Base-by-base conservation (phyloP, 164 flowering plant species). In the Stephania yunnanensis region DNA sequence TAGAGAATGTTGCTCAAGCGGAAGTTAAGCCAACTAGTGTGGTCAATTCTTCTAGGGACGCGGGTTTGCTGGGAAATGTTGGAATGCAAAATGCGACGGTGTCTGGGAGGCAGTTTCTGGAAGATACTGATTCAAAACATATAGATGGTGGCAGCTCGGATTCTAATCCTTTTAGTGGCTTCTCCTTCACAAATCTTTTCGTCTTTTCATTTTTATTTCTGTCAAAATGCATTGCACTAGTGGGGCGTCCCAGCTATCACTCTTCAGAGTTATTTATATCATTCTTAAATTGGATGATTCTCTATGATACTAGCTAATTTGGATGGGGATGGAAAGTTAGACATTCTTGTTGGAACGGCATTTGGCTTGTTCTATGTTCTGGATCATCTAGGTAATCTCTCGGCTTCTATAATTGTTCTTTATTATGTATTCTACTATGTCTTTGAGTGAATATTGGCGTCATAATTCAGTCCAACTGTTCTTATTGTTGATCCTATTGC, bases 291-390 rank as follows among this genome's bases (percentile, higher is more conserved):
- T 71, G 31, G 44, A 50, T 50, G 6, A 22, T 71, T 48, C 66
- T 19, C 19, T 73, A 68, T 46, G 13, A 48, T 74, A 19, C 31
- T 30, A 31, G 20, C 22, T 46, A 48, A 96, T 84, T 86, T 96
- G 86, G 98, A 96, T 83, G 97, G 97, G 73, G 98, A 96, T 85
- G 98, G 99, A 75, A 82, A 92, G 61, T 73, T 96, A 87, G 99
- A 96, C 85, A 94, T 96, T 79, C 87, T 96, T 75, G 88, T 96
- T 68, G 99, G 99, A 71, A 96, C 99, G 75, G 91, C 98, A 46
- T 96, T 76, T 86, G 99, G 99, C 77, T 80, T 92, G 80, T 90
- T 96, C 77, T 96, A 96, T 85, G 96, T 86, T 58, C 73, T 96
- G 86, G 99, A 96, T 83, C 99, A 96, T 86, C 90, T 84, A 46